Conservation (phyloP, 2,329 filamentous ascomycete genomes). For the Colletotrichum tabaci region DNA sequence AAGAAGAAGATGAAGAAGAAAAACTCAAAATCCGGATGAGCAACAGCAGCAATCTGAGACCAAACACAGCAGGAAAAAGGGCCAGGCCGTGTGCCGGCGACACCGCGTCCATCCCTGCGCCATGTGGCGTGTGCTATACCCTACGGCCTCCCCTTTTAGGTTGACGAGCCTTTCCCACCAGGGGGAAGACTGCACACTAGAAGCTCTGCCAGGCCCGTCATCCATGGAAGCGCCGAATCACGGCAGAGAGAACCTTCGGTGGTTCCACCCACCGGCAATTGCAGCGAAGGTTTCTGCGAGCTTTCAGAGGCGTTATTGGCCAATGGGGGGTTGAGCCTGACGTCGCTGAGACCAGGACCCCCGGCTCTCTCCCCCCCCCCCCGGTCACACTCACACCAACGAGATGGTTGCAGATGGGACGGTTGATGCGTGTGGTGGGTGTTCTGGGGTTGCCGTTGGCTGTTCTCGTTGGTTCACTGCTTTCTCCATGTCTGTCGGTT, state of each 20-base stretch:
- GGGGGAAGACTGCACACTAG: conserved; percentile 8
- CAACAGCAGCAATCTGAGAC: neutral
- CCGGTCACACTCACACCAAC: neutral
- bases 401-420: conserved; percentile 16
- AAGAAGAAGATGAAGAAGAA: neutral
- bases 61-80: neutral
- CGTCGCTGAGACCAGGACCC: conserved; percentile 30
- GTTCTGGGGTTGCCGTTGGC: conserved; percentile 16
- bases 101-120: conserved; percentile 36
- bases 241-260: conserved; percentile 25
- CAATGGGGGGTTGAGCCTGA: conserved; percentile 21
- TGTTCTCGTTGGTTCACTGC: conserved; percentile 2
- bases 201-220: neutral
- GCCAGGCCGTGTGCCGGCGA: conserved; percentile 13
- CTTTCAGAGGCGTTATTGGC: conserved; percentile 21
- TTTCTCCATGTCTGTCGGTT: neutral
- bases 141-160: conserved; percentile 15
- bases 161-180: conserved; percentile 2
- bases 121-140: conserved; percentile 21
- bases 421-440: conserved; percentile 15
- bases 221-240: conserved; percentile 26
- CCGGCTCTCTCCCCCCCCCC: neutral
- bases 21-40: neutral
- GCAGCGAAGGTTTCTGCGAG: conserved; percentile 38
- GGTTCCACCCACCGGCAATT: conserved; percentile 33